Conservation (phyloP, 495 filamentous ascomycete species). For the Apodospora peruviana region DNA sequence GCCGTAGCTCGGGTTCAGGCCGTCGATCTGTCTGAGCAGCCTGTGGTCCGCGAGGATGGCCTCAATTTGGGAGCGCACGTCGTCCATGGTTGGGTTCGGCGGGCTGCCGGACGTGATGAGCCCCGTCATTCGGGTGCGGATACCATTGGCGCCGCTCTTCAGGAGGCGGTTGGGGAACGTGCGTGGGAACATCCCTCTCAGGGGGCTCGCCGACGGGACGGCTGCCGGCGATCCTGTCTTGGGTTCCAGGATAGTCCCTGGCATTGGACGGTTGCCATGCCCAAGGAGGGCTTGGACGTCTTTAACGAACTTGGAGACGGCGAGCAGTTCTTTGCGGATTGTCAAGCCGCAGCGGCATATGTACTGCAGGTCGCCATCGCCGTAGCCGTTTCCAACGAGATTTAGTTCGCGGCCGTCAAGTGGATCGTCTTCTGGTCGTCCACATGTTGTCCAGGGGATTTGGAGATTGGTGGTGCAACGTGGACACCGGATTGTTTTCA, state of each 20-base stretch:
- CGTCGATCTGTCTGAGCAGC: conserved; percentile 25
- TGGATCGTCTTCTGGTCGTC: conserved; percentile 24
- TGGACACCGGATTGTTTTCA: conserved; percentile 53
- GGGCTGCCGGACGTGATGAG: conserved; percentile 19
- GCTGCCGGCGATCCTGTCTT: conserved; percentile 28
- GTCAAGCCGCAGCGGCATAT: conserved; percentile 44
- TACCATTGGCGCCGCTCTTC: conserved; percentile 21
- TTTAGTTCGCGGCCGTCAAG: conserved; percentile 3
- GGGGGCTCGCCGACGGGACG: background rate
- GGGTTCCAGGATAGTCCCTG: conserved; percentile 54
- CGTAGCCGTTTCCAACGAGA: conserved; percentile 52
- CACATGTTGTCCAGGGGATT: conserved; percentile 58
- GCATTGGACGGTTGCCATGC: conserved; percentile 45
- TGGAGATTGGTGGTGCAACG: conserved; percentile 38
- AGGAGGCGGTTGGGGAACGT: conserved; percentile 61
- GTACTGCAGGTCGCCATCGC: conserved; percentile 52
- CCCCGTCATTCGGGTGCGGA: conserved; percentile 30
- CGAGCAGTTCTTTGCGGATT: conserved; percentile 51
- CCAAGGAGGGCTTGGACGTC: conserved; percentile 45
- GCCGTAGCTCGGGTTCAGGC: background rate
- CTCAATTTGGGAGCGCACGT: conserved; percentile 41
- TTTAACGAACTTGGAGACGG: conserved; percentile 49
- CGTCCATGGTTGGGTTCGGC: conserved; percentile 34
- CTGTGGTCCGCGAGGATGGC: conserved; percentile 22
- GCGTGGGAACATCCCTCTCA: conserved; percentile 21